Conservation (phyloP, 306 rosid species). For the Fagus sylvatica region DNA sequence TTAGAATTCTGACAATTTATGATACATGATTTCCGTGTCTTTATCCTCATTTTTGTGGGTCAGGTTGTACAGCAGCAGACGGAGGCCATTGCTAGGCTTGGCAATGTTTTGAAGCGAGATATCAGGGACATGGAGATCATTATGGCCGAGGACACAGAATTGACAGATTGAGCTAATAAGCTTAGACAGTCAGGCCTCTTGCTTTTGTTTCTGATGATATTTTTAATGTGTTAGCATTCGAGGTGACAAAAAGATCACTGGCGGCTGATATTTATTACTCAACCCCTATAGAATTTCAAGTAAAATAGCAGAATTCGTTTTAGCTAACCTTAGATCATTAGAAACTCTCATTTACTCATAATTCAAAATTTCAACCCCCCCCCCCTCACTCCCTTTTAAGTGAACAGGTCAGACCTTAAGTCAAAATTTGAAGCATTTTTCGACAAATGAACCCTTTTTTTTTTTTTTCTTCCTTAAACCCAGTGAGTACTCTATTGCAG, state of each 20-base stretch:
- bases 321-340: background rate
- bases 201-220: background rate
- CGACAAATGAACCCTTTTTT: no score
- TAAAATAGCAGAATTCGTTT: background rate
- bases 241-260: background rate
- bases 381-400: background rate
- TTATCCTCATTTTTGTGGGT: slow-evolving; percentile 17
- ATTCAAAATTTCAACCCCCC: background rate
- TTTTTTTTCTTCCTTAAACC: background rate
- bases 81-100: slow-evolving; percentile 90
- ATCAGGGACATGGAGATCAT: slow-evolving; percentile 86
- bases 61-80: slow-evolving; percentile 97
- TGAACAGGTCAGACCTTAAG: background rate
- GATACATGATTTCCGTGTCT: background rate
- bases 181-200: background rate
- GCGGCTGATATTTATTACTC: background rate
- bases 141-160: slow-evolving; percentile 61
- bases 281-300: background rate
- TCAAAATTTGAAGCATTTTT: background rate
- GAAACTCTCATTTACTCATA: background rate
- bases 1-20: background rate
- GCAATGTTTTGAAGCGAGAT: slow-evolving; percentile 88
- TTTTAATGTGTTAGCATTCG: background rate
- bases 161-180: slow-evolving; percentile 25
- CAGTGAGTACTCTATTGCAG: background rate